Conservation (phyloP, 2,329 filamentous ascomycete species). For the Lanzia echinophila region DNA sequence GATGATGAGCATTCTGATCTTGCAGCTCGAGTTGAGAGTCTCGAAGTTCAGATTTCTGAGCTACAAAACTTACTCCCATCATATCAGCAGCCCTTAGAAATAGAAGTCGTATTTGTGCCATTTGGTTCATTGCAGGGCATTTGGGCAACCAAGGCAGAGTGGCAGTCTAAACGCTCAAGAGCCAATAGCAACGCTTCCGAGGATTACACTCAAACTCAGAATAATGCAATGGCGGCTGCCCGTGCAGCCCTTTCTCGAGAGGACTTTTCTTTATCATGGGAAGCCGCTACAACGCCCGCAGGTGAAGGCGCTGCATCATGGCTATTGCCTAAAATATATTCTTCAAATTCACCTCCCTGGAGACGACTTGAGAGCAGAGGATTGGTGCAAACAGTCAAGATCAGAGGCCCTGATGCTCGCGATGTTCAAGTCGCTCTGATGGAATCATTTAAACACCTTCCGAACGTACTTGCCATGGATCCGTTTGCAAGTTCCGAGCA, state of each 20-base stretch:
- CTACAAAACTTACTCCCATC: conserved; percentile 46
- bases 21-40: conserved; percentile 36
- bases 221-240: conserved; percentile 22
- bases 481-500: conserved; percentile 17
- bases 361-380: conserved; percentile 70
- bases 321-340: conserved; percentile 62
- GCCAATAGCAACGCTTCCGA: conserved; percentile 36
- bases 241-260: conserved; percentile 23
- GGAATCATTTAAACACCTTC: conserved; percentile 53
- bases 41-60: conserved; percentile 36
- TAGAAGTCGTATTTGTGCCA: conserved; percentile 71
- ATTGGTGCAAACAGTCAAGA: conserved; percentile 55
- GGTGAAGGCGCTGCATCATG: conserved; percentile 16
- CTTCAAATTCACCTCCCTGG: conserved; percentile 55
- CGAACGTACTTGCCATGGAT: conserved; percentile 33
- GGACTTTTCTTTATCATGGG: conserved; percentile 24
- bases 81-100: conserved; percentile 57
- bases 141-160: conserved; percentile 41
- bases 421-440: conserved; percentile 60
- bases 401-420: conserved; percentile 57
- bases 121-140: conserved; percentile 53
- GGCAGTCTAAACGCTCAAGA: conserved; percentile 27
- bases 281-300: conserved; percentile 16
- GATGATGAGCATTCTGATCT: conserved; percentile 33
- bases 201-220: conserved; percentile 39